Conservation (phyloP, 78 protist genomes). For the Planoprotostelium fungivorum region DNA sequence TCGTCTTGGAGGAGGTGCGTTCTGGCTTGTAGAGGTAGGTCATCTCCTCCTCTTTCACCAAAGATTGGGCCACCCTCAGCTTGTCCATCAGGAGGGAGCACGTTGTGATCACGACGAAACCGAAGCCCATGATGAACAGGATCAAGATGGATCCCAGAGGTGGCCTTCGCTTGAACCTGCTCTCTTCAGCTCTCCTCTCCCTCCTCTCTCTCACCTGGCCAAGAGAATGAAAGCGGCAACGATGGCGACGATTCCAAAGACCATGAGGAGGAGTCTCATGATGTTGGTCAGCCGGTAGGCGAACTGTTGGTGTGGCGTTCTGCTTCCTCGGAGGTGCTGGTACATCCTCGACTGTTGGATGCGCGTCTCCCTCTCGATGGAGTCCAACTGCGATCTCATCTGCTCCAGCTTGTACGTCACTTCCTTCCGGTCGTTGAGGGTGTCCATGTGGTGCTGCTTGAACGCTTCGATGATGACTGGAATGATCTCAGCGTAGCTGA, state of each 20-base stretch:
- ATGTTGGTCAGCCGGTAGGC: neutral
- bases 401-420: neutral
- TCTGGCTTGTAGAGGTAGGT: too few relatives aligned
- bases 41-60: too few relatives aligned
- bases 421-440: neutral
- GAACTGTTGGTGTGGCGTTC: neutral
- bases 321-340: neutral
- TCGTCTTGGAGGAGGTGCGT: too few relatives aligned
- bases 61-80: too few relatives aligned
- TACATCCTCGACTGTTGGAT: neutral
- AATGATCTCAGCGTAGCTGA: neutral
- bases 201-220: neutral
- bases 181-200: neutral
- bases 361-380: neutral
- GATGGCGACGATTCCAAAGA: neutral
- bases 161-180: neutral
- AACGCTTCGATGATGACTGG: neutral
- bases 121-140: neutral
- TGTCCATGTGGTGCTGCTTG: neutral
- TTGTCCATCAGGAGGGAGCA: neutral
- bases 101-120: neutral
- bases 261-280: neutral
- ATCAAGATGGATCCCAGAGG: neutral
- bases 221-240: neutral
- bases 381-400: neutral